These are phyloP conservation scores for Beauveria bassiana DNA, from an alignment of 2,329 filamentous ascomycete species.

Conservation along the genomic window DNA sequence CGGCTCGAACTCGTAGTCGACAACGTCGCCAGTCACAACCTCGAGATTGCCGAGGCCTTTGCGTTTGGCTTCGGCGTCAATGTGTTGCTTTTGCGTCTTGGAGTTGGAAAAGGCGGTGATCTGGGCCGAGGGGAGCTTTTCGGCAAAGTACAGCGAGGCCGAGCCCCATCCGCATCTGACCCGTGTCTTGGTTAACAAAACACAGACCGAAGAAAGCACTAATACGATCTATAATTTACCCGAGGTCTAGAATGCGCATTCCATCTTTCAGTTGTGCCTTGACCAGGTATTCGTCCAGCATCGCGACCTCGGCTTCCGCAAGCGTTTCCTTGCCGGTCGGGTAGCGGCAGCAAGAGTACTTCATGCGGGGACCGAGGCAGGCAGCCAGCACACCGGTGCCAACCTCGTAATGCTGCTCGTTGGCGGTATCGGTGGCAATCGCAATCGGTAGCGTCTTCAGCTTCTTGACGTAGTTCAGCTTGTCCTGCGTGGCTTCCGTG, in stretches of 20 bases:
- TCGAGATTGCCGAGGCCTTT: conserved; percentile 52
- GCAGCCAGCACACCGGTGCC: conserved; percentile 54
- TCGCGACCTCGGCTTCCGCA: conserved; percentile 57
- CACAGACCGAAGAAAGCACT: too few relatives aligned
- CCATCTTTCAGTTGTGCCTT: conserved; percentile 52
- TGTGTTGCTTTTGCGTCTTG: conserved; percentile 58
- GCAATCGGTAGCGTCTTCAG: conserved; percentile 57
- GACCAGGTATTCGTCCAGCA: conserved; percentile 56
- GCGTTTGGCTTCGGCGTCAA: conserved; percentile 48
- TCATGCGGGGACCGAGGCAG: conserved; percentile 61
- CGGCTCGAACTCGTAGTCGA: conserved; percentile 55
- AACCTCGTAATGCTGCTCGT: conserved; percentile 67
- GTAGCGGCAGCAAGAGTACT: conserved; percentile 63
- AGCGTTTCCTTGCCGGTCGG: conserved; percentile 54
- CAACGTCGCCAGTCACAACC: conserved; percentile 60
- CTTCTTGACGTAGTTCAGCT: conserved; percentile 55
- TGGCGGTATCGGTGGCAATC: conserved; percentile 57
- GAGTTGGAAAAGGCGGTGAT: conserved; percentile 66
- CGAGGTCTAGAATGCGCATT: conserved; percentile 55
- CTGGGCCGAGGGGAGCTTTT: conserved; percentile 51
- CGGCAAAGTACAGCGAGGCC: conserved; percentile 56
- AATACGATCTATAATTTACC: conserved; percentile 30
- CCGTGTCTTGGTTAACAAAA: not conserved
- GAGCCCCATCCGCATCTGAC: conserved; percentile 62
- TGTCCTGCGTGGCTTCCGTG: conserved; percentile 44